These are phyloP conservation scores for Coemansia sp. DNA, from an alignment of 192 early-diverging fungal species.

Conservation along the genomic window DNA sequence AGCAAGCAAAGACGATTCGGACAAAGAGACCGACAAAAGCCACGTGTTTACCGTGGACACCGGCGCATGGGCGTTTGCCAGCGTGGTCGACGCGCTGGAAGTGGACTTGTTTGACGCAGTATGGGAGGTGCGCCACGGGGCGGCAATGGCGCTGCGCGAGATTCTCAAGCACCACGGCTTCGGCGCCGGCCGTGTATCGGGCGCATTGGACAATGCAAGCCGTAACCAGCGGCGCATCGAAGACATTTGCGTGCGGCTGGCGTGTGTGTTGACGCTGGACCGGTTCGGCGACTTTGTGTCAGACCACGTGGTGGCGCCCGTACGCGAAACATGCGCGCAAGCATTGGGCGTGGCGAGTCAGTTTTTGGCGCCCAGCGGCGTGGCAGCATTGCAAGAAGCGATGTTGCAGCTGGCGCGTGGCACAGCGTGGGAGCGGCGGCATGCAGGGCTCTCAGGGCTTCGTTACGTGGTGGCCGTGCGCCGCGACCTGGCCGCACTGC, in stretches of 20 bases:
- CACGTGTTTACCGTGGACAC: slow-evolving; percentile 70
- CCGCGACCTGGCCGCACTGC: slow-evolving; percentile 74
- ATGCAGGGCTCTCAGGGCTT: slow-evolving; percentile 88
- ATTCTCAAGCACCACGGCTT: slow-evolving; percentile 82
- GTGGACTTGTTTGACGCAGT: slow-evolving; percentile 69
- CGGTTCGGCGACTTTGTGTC: slow-evolving; percentile 96
- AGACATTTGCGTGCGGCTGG: slow-evolving; percentile 83
- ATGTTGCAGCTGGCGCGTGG: slow-evolving; percentile 59
- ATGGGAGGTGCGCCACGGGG: slow-evolving; percentile 97
- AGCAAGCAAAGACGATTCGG: slow-evolving; percentile 1
- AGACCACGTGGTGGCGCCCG: slow-evolving; percentile 92
- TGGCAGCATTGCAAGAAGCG: slow-evolving; percentile 58
- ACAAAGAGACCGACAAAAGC: slow-evolving; percentile 46
- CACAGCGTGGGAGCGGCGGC: slow-evolving; percentile 84
- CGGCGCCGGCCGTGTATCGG: slow-evolving; percentile 72
- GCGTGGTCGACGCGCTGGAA: slow-evolving; percentile 66
- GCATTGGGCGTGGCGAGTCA: slow-evolving; percentile 72
- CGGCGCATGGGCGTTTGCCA: slow-evolving; percentile 73
- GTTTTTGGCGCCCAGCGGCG: slow-evolving; percentile 58
- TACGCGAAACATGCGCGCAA: slow-evolving; percentile 92
- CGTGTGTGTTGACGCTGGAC: slow-evolving; percentile 93
- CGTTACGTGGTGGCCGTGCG: slow-evolving; percentile 94
- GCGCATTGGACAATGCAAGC: slow-evolving; percentile 61
- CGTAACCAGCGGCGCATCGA: slow-evolving; percentile 81
- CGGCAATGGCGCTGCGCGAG: slow-evolving; percentile 88